phyloP scores from a whole-genome alignment of 2,329 filamentous ascomycete genomes.

The Grosmannia clavigera region DNA sequence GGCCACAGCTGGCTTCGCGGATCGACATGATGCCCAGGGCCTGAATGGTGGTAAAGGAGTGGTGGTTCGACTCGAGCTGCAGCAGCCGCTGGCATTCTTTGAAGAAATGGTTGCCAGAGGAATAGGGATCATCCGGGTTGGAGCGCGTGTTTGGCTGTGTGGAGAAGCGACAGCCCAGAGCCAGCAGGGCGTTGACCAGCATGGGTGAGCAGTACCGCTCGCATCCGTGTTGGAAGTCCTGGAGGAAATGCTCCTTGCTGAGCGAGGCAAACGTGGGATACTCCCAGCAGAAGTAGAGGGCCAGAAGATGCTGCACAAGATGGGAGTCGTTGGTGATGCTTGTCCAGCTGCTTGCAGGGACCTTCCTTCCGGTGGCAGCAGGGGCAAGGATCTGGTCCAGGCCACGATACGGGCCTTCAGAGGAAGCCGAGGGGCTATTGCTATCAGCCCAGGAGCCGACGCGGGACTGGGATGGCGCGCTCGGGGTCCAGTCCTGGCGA shows the following conservation, averaged over 20 bases:
- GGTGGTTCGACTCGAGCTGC: constrained; percentile 42
- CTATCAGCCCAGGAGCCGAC: constrained; percentile 39
- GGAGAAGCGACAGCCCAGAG: constrained; percentile 57
- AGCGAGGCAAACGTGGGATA: constrained; percentile 65
- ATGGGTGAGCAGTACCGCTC: constrained; percentile 56
- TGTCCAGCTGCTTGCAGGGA: constrained; percentile 43
- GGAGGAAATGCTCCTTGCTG: constrained; percentile 57
- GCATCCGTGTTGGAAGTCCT: constrained; percentile 48
- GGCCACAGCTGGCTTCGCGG: constrained; percentile 58
- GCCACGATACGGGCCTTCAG: constrained; percentile 20
- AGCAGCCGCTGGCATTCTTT: constrained; percentile 53
- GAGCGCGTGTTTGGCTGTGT: constrained; percentile 50
- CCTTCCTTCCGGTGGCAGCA: constrained; percentile 29
- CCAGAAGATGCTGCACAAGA: constrained; percentile 51
- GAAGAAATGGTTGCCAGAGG: constrained; percentile 64
- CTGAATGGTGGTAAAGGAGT: constrained; percentile 58
- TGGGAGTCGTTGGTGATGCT: constrained; percentile 42
- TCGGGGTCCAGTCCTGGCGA: constrained; percentile 32
- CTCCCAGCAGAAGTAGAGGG: constrained; percentile 63
- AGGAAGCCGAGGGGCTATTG: constrained; percentile 19
- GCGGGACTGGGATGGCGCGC: constrained; percentile 28
- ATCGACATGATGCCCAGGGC: constrained; percentile 67
- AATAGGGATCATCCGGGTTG: constrained; percentile 48
- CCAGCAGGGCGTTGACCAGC: constrained; percentile 52
- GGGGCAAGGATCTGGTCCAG: constrained; percentile 38